Conservation (phyloP, 495 filamentous ascomycete species). For the Gamarada debralockiae region DNA sequence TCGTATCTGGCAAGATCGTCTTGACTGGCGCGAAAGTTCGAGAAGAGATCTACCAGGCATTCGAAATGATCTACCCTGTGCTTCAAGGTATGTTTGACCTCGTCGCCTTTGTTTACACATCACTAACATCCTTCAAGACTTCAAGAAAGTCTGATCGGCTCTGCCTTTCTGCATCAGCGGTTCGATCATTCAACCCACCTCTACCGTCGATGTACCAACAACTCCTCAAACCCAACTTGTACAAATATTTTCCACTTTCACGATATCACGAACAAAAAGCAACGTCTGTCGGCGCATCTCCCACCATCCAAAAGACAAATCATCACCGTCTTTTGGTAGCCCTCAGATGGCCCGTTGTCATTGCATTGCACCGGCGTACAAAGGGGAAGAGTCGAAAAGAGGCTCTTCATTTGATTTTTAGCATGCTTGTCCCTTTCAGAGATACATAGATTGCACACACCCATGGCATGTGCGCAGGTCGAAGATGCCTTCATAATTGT, state of each 20-base stretch:
- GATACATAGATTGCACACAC: slow-evolving; percentile 31
- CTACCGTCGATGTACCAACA: slow-evolving; percentile 31
- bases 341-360: slow-evolving; percentile 21
- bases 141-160: slow-evolving; percentile 37
- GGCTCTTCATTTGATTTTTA: slow-evolving; percentile 26
- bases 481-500: slow-evolving; percentile 48
- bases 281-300: slow-evolving; percentile 18
- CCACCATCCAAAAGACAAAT: slow-evolving; percentile 19
- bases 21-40: slow-evolving; percentile 96
- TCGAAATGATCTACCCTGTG: slow-evolving; percentile 99
- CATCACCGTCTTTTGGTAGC: slow-evolving; percentile 18
- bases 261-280: slow-evolving; percentile 45
- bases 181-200: slow-evolving; percentile 19
- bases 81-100: slow-evolving; percentile 64
- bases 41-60: slow-evolving; percentile 98
- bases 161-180: slow-evolving; percentile 37
- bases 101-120: neutral
- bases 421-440: slow-evolving; percentile 23
- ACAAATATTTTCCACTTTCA: slow-evolving; percentile 52
- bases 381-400: slow-evolving; percentile 28
- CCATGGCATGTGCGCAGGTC: slow-evolving; percentile 59
- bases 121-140: slow-evolving; percentile 48
- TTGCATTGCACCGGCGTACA: slow-evolving; percentile 57
- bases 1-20: slow-evolving; percentile 98
- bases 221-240: slow-evolving; percentile 44